Conservation (phyloP, 2,329 filamentous ascomycete genomes). For the Coniosporium tulheliwenetii region DNA sequence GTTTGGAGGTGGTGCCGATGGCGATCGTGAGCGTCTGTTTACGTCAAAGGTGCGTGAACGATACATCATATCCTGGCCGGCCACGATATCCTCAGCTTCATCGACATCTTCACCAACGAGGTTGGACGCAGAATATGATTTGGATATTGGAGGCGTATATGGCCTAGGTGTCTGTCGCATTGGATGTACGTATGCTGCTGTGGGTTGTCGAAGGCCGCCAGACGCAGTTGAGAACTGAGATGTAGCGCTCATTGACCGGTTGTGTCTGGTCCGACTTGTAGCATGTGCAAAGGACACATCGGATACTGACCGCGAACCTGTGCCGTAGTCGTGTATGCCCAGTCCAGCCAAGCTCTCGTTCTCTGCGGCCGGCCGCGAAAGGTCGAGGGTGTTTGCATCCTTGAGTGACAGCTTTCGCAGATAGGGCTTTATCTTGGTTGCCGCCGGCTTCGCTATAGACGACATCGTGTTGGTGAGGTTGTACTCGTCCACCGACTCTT, state of each 20-base stretch:
- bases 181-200: slow-evolving; percentile 36
- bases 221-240: slow-evolving; percentile 37
- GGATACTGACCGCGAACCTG: slow-evolving; percentile 21
- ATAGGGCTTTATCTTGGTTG: slow-evolving; percentile 37
- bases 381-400: slow-evolving; percentile 33
- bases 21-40: slow-evolving; percentile 5
- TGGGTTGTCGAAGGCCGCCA: slow-evolving; percentile 28
- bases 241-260: slow-evolving; percentile 37
- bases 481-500: slow-evolving; percentile 16
- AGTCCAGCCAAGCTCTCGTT: slow-evolving; percentile 36
- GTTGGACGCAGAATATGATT: slow-evolving; percentile 33
- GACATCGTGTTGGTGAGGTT: neutral
- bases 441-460: neutral
- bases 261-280: slow-evolving; percentile 26
- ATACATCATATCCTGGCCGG: slow-evolving; percentile 29
- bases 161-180: slow-evolving; percentile 39
- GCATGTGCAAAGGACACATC: slow-evolving; percentile 27
- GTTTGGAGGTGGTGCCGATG: slow-evolving; percentile 19
- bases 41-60: neutral
- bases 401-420: slow-evolving; percentile 36
- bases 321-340: slow-evolving; percentile 34
- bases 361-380: slow-evolving; percentile 38
- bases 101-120: slow-evolving; percentile 27
- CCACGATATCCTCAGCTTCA: slow-evolving; percentile 27
- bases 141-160: slow-evolving; percentile 36